Percentiles rank a stretch among this genome's conserved stretches.
Evolutionary conservation across 2,329 filamentous ascomycete genomes (phyloP).

Genomic region (Davidsoniella eucalypti): DNA sequence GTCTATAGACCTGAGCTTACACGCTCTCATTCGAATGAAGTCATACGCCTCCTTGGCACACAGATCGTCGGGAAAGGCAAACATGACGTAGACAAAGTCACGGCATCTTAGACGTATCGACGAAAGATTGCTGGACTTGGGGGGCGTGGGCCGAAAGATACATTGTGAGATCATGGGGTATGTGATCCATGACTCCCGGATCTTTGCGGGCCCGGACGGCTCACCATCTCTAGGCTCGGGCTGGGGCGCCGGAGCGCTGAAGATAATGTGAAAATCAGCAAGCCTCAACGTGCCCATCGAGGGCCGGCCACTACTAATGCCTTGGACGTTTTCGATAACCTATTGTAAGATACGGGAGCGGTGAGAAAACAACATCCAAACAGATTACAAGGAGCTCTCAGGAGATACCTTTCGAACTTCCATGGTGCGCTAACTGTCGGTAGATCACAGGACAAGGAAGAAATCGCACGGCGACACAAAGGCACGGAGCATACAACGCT

Average conservation of each 20-base stretch:
- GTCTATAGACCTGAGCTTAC: conserved; percentile 66
- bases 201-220: conserved; percentile 18
- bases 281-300: conserved; percentile 42
- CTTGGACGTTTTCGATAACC: conserved; percentile 42
- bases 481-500: too few relatives aligned
- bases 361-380: conserved; percentile 1
- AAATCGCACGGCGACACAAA: too few relatives aligned
- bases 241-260: conserved; percentile 27
- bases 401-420: conserved; percentile 11
- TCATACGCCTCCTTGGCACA: conserved; percentile 76
- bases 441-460: too few relatives aligned
- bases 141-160: conserved; percentile 56
- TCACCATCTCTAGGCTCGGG: conserved; percentile 17
- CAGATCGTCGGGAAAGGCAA: conserved; percentile 64
- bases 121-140: conserved; percentile 52
- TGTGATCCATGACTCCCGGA: conserved; percentile 73
- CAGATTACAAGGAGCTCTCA: too few relatives aligned
- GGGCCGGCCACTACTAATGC: conserved; percentile 41
- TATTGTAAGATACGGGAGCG: conserved; percentile 14
- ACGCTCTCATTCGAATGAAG: conserved; percentile 64
- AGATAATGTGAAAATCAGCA: conserved; percentile 45
- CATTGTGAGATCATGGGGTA: conserved; percentile 83
- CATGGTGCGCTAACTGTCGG: background rate
- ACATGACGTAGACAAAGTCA: conserved; percentile 86
- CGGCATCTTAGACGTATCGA: conserved; percentile 78